Base-by-base conservation (phyloP, 306 rosid species). In the Quercus parvula region DNA sequence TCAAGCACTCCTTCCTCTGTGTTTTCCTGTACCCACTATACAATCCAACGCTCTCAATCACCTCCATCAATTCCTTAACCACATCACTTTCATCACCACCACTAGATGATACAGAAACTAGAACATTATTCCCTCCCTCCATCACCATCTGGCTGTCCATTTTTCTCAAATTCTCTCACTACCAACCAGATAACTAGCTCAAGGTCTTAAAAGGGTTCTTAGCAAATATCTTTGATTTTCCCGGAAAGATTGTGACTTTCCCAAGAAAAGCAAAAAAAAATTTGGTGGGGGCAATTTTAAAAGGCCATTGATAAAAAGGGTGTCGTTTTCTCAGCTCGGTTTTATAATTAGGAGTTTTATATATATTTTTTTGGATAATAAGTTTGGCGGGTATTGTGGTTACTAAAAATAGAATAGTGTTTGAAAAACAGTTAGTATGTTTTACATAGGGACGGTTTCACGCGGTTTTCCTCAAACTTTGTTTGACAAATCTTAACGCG, bases 1-100 rank as follows among this genome's bases (percentile, higher is more conserved):
- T 88, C 80, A 90, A 84, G 57, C 97, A 82, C 72, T 94, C 97
- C 75, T 87, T 92, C 74, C 89, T 63, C 38, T 87, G 89, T 2
- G 89, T 83, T 57, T 71, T 86, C 11, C 94, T 55, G 67, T 77
- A 94, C 28, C 78, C 91, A 1, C 91, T 92, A 27, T 86, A 85
- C 70, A 84, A 91, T 74, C 90, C 94, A 28, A 85, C 82, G 24
- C 85, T 75, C 83, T 87, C 89, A 25, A 94, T 85, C 76, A 90
- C 71, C 56, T 75, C 89, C 82, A 18, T 87, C 80, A 91, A 84
- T 44, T 84, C 88, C 73, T 52, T 82, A 49, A 87, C 85, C 69
- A 77, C 78, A 54, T 68, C 85, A 22, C 25, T 68, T n/a, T 33
- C 28, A 66, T 25, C 71, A 49, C 79, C 46, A 41, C 79, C 17